A percentile compares a stretch with the other conserved stretches of the same genome.
These are phyloP conservation scores for Cryphonectria japonica DNA, from an alignment of 2,329 filamentous ascomycete species.

Conservation along the genomic window DNA sequence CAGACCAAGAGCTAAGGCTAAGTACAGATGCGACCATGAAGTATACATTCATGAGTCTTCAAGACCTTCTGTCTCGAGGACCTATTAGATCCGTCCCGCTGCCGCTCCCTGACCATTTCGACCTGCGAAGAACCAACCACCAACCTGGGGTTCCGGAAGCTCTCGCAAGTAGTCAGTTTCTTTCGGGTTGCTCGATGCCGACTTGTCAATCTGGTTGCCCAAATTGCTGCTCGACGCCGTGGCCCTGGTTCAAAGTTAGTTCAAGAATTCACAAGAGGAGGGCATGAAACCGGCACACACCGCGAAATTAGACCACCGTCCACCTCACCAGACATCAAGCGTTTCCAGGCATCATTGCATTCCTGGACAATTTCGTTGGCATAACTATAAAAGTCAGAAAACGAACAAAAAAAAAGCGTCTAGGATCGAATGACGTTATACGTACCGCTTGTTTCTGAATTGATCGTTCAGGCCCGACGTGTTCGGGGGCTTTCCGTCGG, in stretches of 20 bases:
- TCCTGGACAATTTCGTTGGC: background rate
- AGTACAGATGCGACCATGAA: background rate
- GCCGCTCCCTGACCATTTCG: background rate
- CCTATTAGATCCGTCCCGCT: background rate
- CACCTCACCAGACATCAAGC: background rate
- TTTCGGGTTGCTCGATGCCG: background rate
- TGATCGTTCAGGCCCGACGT: conserved; percentile 63
- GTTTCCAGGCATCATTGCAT: background rate
- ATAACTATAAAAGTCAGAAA: background rate
- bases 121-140: background rate
- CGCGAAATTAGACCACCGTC: background rate
- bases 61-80: background rate
- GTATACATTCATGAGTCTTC: background rate
- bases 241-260: background rate
- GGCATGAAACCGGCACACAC: background rate
- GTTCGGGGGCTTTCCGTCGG: conserved; percentile 99
- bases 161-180: background rate
- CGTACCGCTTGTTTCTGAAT: background rate
- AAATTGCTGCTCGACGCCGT: background rate
- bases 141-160: background rate
- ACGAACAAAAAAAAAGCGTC: background rate
- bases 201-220: background rate
- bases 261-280: background rate
- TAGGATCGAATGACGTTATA: background rate
- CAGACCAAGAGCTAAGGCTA: background rate